phyloP scores from a whole-genome alignment of 768 basidiomycete genomes.

The Leccinum incarnatum region DNA sequence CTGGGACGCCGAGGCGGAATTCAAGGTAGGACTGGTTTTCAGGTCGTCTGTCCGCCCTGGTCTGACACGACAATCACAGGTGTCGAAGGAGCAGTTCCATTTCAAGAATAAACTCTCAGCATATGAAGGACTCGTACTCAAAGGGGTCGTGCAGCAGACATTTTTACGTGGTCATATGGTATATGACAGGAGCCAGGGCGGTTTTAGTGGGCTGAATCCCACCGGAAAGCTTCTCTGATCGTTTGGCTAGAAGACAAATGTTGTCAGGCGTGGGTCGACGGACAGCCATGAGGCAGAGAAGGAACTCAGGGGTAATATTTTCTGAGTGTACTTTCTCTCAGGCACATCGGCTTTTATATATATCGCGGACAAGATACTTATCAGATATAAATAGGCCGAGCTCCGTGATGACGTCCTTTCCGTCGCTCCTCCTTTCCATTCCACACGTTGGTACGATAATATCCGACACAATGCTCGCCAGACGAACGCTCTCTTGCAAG shows the following conservation, averaged over 20 bases:
- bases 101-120: slow-evolving; percentile 97
- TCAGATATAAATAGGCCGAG: neutral
- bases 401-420: neutral
- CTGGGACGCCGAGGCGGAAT: slow-evolving; percentile 64
- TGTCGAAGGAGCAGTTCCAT: slow-evolving; percentile 65
- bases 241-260: neutral
- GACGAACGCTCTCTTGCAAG: slow-evolving; percentile 7
- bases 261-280: neutral
- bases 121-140: slow-evolving; percentile 72
- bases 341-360: neutral
- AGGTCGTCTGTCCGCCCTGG: neutral
- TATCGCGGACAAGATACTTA: neutral
- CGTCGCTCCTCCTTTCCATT: neutral
- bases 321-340: too few relatives aligned
- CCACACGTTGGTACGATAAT: neutral
- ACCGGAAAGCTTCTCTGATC: slow-evolving; percentile 33
- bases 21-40: slow-evolving; percentile 30
- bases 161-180: slow-evolving; percentile 74
- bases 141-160: slow-evolving; percentile 72
- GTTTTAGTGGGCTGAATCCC: slow-evolving; percentile 36
- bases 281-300: neutral
- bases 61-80: slow-evolving; percentile 41
- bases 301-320: too few relatives aligned
- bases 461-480: slow-evolving; percentile 11
- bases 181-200: slow-evolving; percentile 47